Base-by-base conservation (phyloP, 2,329 filamentous ascomycete genomes). In the Bisporella sp. region DNA sequence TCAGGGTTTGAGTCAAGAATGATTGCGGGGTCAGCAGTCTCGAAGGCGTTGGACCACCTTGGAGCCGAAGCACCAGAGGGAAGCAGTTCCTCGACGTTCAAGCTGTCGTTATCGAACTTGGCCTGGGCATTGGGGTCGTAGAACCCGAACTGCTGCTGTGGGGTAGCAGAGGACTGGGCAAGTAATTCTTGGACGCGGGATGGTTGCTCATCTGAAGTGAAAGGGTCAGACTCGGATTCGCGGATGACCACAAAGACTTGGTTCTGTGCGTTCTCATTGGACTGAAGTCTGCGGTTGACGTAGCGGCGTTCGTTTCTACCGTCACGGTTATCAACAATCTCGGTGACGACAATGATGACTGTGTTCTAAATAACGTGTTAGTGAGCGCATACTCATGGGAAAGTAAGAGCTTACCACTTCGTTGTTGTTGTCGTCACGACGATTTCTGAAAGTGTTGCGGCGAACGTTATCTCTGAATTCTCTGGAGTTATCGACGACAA, bases 381-480 rank as follows among this genome's bases (percentile, higher is more conserved):
- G 54, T 35, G 6, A 29, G 30, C 8, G 5, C 5, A 4, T 7
- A 4, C 31, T 6, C 5, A 21, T 21, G 29, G 5, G 4, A 8
- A 40, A 11, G 5, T 3, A 28, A 35, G 8, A 29, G 57, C 57
- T 37, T 55, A 64, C 62, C 47, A 59, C 57, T 33, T 60, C 54
- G 35, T 45, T 55, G 50, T 64, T 61, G 43, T 52, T 51, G 21
- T 21, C 21, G 21, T 21, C 21, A 21, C 21, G 21, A 37, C 35
- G 35, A 39, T 57, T 59, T 29, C 49, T 57, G 53, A 59, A 61
- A 13, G 63, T 60, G 41, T 64, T 65, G 46, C 50, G 59, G 30
- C 62, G 61, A 46, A 64, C 57, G 39, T 64, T 63, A 37, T 64
- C 62, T 29, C 54, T 52, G 9, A 55, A 58, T 44, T 37, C 37